These are phyloP conservation scores for Syzygium oleosum DNA, from an alignment of 345 rosid genomes.

Conservation along the genomic window DNA sequence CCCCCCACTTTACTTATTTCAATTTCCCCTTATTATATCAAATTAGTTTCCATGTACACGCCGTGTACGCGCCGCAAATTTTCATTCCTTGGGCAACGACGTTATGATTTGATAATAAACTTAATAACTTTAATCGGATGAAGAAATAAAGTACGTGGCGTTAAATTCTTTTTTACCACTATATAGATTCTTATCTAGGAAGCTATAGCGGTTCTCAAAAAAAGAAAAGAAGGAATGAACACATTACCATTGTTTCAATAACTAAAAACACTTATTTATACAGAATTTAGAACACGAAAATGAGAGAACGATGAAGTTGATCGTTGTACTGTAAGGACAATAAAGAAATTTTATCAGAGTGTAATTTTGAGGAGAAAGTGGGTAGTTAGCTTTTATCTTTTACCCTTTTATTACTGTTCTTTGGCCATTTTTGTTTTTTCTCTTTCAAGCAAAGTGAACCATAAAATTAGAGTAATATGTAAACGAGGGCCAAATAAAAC, in stretches of 20 bases:
- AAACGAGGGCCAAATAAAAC: not conserved
- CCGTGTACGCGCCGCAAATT: not conserved
- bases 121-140: not conserved
- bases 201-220: not conserved
- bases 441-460: not conserved
- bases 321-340: not conserved
- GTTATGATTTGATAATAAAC: not conserved
- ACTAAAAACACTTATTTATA: not conserved
- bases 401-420: not conserved
- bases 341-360: not conserved
- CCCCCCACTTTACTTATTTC: not conserved
- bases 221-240: not conserved
- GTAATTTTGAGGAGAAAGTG: not conserved
- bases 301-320: not conserved
- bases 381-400: not conserved
- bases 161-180: not conserved
- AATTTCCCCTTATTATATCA: not conserved
- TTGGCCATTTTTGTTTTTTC: not conserved
- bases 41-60: not conserved
- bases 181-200: not conserved
- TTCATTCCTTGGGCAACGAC: not conserved
- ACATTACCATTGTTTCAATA: not conserved
- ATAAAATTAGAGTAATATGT: not conserved
- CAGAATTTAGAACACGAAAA: not conserved
- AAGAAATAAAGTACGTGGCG: not conserved